A percentile compares a stretch with the other conserved stretches of the same genome.
Evolutionary conservation across 352 stramenopile genomes (phyloP).

Genomic region (Blastocystis sp.): DNA sequence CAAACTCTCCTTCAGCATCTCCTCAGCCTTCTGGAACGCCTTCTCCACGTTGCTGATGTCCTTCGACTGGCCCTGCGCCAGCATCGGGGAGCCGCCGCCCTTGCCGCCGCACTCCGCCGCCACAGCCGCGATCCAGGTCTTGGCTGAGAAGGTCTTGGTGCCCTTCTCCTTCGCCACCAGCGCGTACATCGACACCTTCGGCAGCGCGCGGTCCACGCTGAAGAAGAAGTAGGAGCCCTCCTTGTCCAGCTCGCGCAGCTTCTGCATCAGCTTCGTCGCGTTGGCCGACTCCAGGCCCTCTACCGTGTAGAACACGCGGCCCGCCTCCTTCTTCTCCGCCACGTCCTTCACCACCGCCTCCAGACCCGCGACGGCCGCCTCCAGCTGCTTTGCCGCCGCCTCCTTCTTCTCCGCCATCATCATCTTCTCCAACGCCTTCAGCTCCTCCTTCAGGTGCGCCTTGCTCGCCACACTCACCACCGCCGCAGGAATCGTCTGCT

Average conservation of each 20-base stretch:
- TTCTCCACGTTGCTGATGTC: constrained; percentile 44
- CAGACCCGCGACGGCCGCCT: constrained; percentile 74
- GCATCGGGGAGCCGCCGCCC: constrained; percentile 79
- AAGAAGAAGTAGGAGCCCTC: constrained; percentile 85
- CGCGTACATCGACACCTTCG: constrained; percentile 88
- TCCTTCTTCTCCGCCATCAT: constrained; percentile 80
- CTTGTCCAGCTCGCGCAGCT: constrained; percentile 87
- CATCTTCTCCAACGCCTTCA: constrained; percentile 81
- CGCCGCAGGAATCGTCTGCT: constrained; percentile 75
- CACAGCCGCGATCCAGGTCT: constrained; percentile 87
- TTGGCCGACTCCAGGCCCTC: constrained; percentile 85
- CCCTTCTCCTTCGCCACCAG: constrained; percentile 81
- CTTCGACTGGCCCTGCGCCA: constrained; percentile 68
- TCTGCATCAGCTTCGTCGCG: constrained; percentile 85
- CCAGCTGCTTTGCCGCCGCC: constrained; percentile 74
- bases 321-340: constrained; percentile 72
- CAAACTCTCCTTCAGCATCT: constrained; percentile 56
- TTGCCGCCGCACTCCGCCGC: constrained; percentile 87
- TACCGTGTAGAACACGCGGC: constrained; percentile 79
- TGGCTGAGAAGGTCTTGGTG: constrained; percentile 80
- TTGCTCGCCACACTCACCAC: constrained; percentile 78
- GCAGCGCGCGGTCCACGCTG: constrained; percentile 79
- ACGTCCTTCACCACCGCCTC: constrained; percentile 72
- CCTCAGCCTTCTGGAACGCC: constrained; percentile 58
- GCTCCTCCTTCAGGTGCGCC: constrained; percentile 80